These are phyloP conservation scores for Inga oerstediana DNA, from an alignment of 306 rosid genomes.

Conservation along the genomic window DNA sequence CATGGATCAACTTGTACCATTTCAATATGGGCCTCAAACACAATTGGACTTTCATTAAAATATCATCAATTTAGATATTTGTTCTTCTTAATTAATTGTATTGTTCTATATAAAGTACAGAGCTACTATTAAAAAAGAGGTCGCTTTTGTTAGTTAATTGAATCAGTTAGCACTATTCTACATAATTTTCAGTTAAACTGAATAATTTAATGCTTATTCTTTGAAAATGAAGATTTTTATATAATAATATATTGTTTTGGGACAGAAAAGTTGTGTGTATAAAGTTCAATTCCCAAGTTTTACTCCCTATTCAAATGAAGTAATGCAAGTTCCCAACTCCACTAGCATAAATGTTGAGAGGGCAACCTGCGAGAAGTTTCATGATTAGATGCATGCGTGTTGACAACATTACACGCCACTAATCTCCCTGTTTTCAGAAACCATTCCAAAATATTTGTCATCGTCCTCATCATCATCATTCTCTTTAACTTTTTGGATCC, in stretches of 20 bases:
- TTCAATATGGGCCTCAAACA: not conserved
- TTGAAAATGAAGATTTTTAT: too few relatives aligned
- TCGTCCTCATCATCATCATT: not conserved
- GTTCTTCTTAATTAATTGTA: not conserved
- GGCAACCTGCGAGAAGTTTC: constrained; percentile 34
- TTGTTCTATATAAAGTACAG: not conserved
- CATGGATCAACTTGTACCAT: not conserved
- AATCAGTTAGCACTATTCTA: not conserved
- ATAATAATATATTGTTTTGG: not conserved
- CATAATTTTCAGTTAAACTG: too few relatives aligned
- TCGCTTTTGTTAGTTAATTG: not conserved
- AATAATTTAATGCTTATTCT: too few relatives aligned
- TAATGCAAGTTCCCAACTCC: constrained; percentile 39
- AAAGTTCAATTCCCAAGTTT: not conserved
- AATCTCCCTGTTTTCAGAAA: constrained; percentile 12
- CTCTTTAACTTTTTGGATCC: not conserved
- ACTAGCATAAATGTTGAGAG: constrained; percentile 25
- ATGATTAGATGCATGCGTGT: constrained; percentile 40
- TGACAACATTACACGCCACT: constrained; percentile 47
- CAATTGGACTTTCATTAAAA: not conserved
- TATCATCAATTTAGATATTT: not conserved
- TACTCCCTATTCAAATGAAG: constrained; percentile 4
- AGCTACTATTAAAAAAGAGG: too few relatives aligned
- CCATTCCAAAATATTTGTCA: not conserved
- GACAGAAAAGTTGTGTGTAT: not conserved